Conservation (phyloP, 306 rosid genomes). For the Cyamopsis tetragonoloba region DNA sequence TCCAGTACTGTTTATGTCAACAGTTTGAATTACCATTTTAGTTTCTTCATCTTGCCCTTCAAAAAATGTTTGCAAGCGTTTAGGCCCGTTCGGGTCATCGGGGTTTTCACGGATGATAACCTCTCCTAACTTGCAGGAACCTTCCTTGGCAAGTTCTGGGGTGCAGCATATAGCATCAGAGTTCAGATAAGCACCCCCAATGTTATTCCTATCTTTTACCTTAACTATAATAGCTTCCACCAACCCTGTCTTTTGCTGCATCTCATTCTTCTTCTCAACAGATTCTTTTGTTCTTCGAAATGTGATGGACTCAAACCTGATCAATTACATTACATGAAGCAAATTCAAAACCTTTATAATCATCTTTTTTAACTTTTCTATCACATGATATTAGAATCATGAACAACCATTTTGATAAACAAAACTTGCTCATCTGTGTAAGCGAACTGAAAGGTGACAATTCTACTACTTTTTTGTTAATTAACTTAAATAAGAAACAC, state of each 20-base stretch:
- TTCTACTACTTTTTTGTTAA: conserved; percentile 1
- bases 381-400: background rate
- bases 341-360: conserved; percentile 12
- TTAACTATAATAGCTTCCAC: conserved; percentile 64
- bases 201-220: conserved; percentile 55
- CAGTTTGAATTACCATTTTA: conserved; percentile 47
- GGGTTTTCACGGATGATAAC: conserved; percentile 55
- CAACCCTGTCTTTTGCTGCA: conserved; percentile 71
- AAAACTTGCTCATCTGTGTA: background rate
- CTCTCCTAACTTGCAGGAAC: conserved; percentile 74
- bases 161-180: conserved; percentile 68
- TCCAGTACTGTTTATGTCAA: conserved; percentile 61
- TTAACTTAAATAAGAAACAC: background rate
- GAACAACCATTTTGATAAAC: background rate
- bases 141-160: conserved; percentile 56
- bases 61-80: conserved; percentile 59
- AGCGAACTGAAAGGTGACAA: background rate
- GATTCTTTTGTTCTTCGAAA: conserved; percentile 59
- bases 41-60: conserved; percentile 58
- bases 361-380: background rate
- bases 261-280: conserved; percentile 46
- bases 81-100: conserved; percentile 47
- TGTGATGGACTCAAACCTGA: conserved; percentile 66
- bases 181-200: conserved; percentile 65
- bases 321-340: conserved; percentile 18